Base-by-base conservation (phyloP, 192 early-diverging fungal genomes). In the Kappamyces sp. region DNA sequence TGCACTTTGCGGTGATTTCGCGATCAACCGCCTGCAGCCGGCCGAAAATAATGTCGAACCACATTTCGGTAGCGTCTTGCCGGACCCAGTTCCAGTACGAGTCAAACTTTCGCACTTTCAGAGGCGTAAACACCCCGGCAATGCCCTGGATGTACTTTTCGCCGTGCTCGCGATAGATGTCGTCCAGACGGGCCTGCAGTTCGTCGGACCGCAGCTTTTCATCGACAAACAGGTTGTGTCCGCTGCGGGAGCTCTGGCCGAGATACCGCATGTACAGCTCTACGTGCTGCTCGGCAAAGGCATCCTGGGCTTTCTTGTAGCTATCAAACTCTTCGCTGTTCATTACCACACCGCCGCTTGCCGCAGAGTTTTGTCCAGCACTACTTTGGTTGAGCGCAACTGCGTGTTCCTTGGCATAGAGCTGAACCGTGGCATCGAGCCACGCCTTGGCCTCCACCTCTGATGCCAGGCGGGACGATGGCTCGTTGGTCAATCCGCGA, bases 81-180 rank as follows among this genome's bases (percentile, higher is more conserved):
- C 87, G 83, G 42, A 84, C 86, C 93, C 93, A 96, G 78, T 96
- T 96, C 93, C 93, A 96, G 86, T 91, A 86, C 45, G 93, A 96
- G 65, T 96, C 91, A 63, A 91, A 96, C 32, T 70, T 76, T 45
- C 93, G 88, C 36, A 88, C 91, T 79, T 93, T 96, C 65, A 86
- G 78, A 9, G 79, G 73, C 54, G 80, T 84, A 71, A 96, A 96
- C 15, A 80, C 54, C 11, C 91, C 91, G 57, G 82, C 81, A 77
- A 96, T 94, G 52, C 93, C 93, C 60, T 88, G 80, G 38, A 86
- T 86, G 73, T 93, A 95, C 60, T 81, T 70, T 60, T 91, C 90
- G 64, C 92, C 94, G 65, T 94, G 91, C 75, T 97, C 94, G 64
- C 79, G 86, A 60, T 82, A 68, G 91, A 91, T 94, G 64, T 87